phyloP scores from a whole-genome alignment of 176 grass and related monocot genomes.

The Oryza punctata region DNA sequence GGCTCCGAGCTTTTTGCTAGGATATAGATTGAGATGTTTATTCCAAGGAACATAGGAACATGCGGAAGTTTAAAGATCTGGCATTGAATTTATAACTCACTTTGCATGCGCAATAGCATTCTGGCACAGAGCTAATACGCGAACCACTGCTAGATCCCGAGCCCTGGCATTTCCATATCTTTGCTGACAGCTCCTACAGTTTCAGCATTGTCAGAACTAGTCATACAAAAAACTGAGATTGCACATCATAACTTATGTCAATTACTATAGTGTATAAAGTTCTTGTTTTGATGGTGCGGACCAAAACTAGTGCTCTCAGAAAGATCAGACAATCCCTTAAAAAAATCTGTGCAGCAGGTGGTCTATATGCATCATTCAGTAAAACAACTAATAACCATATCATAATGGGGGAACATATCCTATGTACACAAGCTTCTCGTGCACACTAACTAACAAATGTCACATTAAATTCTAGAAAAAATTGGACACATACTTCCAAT shows the following conservation, averaged over 20 bases:
- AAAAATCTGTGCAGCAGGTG: slow-evolving; percentile 5
- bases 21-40: slow-evolving; percentile 41
- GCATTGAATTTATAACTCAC: slow-evolving; percentile 51
- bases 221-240: background rate
- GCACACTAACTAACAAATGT: too few species aligned
- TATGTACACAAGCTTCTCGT: too few species aligned
- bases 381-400: slow-evolving; percentile 23
- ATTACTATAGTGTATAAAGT: slow-evolving; percentile 14
- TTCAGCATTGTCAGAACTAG: slow-evolving; percentile 39
- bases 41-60: slow-evolving; percentile 15
- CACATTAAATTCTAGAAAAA: too few species aligned
- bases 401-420: too few species aligned
- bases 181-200: slow-evolving; percentile 72
- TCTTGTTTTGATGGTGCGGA: background rate
- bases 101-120: slow-evolving; percentile 81
- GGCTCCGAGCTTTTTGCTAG: slow-evolving; percentile 57
- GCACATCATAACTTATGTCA: slow-evolving; percentile 10
- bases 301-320: background rate
- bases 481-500: too few species aligned
- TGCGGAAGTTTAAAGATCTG: slow-evolving; percentile 7
- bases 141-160: slow-evolving; percentile 78
- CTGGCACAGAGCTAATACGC: slow-evolving; percentile 68
- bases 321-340: background rate
- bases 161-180: slow-evolving; percentile 84
- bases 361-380: slow-evolving; percentile 8